Evolutionary conservation across 495 filamentous ascomycete genomes (phyloP).

Genomic region (Evernia prunastri): DNA sequence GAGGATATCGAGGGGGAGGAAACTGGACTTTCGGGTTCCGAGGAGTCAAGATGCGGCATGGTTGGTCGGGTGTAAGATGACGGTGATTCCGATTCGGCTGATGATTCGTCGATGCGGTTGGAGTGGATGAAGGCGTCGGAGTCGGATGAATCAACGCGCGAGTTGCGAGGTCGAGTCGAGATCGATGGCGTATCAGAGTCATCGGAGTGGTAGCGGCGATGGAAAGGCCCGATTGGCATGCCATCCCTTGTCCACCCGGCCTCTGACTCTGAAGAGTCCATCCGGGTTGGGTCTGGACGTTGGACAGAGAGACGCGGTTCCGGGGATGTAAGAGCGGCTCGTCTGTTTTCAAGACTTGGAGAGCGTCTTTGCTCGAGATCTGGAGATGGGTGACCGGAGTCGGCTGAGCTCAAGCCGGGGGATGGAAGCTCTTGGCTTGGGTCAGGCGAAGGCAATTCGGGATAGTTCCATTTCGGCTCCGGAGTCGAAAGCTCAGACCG

Average conservation of each 20-base stretch:
- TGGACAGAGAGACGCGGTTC: conserved; percentile 1
- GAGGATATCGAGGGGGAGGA: conserved; percentile 3
- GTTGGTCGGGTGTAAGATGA: background rate
- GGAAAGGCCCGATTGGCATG: conserved; percentile 4
- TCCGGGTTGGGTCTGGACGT: conserved; percentile 2
- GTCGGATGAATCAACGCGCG: conserved; percentile 14
- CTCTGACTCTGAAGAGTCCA: conserved; percentile 20
- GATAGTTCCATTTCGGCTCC: conserved; percentile 13
- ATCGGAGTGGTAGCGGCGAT: conserved; percentile 16
- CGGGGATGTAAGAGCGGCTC: conserved; percentile 5
- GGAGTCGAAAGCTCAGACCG: conserved; percentile 24
- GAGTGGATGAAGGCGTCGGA: conserved; percentile 5
- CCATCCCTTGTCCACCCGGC: conserved; percentile 18
- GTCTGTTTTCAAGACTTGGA: conserved; percentile 2
- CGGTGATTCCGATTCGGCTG: conserved; percentile 5
- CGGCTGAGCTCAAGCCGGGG: conserved; percentile 8
- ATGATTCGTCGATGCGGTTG: conserved; percentile 10
- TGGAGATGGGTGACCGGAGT: conserved; percentile 5
- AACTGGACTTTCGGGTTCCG: conserved; percentile 7
- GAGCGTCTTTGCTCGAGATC: conserved; percentile 2
- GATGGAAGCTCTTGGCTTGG: conserved; percentile 24
- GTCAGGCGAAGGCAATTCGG: conserved; percentile 21
- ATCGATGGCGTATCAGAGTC: conserved; percentile 6
- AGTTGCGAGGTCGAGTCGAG: conserved; percentile 9
- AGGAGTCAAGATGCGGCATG: background rate